Evolutionary conservation across 495 filamentous ascomycete species (phyloP), one percentile per base, ranked within the genome.

Genomic region (Penicillium bovifimosum): DNA sequence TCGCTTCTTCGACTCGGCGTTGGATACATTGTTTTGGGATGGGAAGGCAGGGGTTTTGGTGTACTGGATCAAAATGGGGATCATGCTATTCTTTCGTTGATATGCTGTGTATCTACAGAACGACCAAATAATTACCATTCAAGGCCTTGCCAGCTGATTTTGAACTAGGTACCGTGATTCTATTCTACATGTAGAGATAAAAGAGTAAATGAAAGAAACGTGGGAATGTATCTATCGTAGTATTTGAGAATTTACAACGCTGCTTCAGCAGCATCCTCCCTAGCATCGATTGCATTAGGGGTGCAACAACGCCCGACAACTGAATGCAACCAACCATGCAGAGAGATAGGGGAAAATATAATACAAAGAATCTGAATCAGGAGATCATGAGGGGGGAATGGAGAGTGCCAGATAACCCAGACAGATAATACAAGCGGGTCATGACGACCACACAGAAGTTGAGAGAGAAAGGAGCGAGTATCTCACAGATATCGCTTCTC

Each of bases 401-500:
- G 40, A 38, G 41, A 35, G 50, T 32, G 20, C 11, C 20, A 53
- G 14, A 47, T 17, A 32, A 54, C 38, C 20, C 38, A 48, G 24
- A 41, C 47, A 59, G 55, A 41, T 55, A 59, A 55, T 62, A 62
- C 59, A 62, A 35, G 50, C 41, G 41, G 41, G 24, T 45, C 31
- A 50, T 11, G 16, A 31, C 31, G 16, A 46, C 32, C 46, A 41
- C 44, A 32, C 18, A 41, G 28, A 59, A 32, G 14, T 16, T 20
- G 27, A 40, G 14, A 31, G 4, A 27, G n/a, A n/a, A n/a, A 39
- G 11, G 28, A 39, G 29, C 11, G n/a, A 28, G 31, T n/a, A 35
- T 29, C 53, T 67, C 53, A 75, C 14, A 76, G 66, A 44, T 65
- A 68, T 54, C 91, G 78, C 74, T 86, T 86, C 69, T 91, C 89